Percentiles rank a stretch among this genome's conserved stretches.
phyloP scores from a whole-genome alignment of 805 yeast species.

The Metschnikowia proteae region DNA sequence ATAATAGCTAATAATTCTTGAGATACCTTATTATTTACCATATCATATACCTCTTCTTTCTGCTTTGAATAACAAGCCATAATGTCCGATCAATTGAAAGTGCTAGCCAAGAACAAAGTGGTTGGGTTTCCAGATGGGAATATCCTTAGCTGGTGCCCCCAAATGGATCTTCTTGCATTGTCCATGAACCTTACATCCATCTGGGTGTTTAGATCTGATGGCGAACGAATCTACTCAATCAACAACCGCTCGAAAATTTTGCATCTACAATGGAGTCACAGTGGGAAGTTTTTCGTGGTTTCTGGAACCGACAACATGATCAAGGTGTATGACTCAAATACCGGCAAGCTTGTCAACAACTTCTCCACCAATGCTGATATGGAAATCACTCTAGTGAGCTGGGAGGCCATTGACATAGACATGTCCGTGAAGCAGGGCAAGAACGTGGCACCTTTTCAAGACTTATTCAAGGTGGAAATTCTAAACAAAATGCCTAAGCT shows the following conservation, averaged over 20 bases:
- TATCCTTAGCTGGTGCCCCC: slow-evolving; percentile 47
- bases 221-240: slow-evolving; percentile 50
- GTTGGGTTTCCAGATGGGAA: slow-evolving; percentile 34
- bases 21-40: not conserved
- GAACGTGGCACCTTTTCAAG: slow-evolving; percentile 11
- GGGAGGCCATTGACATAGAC: slow-evolving; percentile 13
- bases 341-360: slow-evolving; percentile 38
- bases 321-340: slow-evolving; percentile 44
- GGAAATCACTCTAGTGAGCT: slow-evolving; percentile 17
- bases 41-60: not conserved
- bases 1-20: not conserved
- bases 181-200: slow-evolving; percentile 47
- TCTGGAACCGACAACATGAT: slow-evolving; percentile 42
- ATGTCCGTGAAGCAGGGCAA: slow-evolving; percentile 2
- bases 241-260: slow-evolving; percentile 32
- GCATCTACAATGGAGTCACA: slow-evolving; percentile 29
- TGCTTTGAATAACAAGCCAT: not conserved
- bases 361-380: slow-evolving; percentile 17
- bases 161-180: slow-evolving; percentile 50
- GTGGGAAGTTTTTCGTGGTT: slow-evolving; percentile 42
- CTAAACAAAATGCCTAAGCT: slow-evolving; percentile 35
- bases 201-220: slow-evolving; percentile 52
- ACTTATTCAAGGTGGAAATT: slow-evolving; percentile 28
- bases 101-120: slow-evolving; percentile 14
- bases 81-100: slow-evolving; percentile 1